Base-by-base conservation (phyloP, 768 basidiomycete genomes). In the Amanita pseudoporphyria region DNA sequence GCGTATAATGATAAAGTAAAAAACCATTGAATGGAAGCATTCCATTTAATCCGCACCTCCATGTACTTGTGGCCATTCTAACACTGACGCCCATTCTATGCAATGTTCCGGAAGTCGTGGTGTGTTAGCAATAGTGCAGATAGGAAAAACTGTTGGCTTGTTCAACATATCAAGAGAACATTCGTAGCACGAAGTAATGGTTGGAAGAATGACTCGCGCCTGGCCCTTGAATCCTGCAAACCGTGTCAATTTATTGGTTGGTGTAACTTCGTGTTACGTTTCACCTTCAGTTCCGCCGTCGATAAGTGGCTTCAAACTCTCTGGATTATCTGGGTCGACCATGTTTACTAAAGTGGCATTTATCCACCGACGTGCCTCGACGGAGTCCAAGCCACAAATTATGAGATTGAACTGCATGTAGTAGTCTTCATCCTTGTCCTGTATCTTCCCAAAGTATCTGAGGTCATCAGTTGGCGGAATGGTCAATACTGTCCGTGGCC, bases 71-170 rank as follows among this genome's bases (percentile, higher is more conserved):
- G 96, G 95, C 96, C 96, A 99, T 65, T 99, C 94, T 18, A 99
- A 73, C 9, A 98, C 96, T 35, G 90, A 94, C 0, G 96, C 96
- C 96, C 96, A 99, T 67, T 98, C 96, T 58, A 99, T 97, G 62
- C 96, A 98, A 60, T 99, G 96, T 60, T 99, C 96, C 1, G 96
- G 96, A 19, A 97, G 74, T 50, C 96, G 87, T 22, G 96, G 96
- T 0, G 96, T 99, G 62, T 98, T 98, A 51, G 96, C 95, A 56
- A 99, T 98, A 5, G 96, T 99, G 62, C 96, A 99, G 49, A 99
- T 97, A 2, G 96, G 96, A 64, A 94, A 99, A 10, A 85, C 86
- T 35, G 93, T 96, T 1, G 85, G 94, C 54, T 97, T 97, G 67
- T 96, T 97, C 46, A 97, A 78, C 89, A 97, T 97, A 62, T 97